phyloP scores from a whole-genome alignment of 805 yeast genomes.

The Metschnikowia picachoensis region DNA sequence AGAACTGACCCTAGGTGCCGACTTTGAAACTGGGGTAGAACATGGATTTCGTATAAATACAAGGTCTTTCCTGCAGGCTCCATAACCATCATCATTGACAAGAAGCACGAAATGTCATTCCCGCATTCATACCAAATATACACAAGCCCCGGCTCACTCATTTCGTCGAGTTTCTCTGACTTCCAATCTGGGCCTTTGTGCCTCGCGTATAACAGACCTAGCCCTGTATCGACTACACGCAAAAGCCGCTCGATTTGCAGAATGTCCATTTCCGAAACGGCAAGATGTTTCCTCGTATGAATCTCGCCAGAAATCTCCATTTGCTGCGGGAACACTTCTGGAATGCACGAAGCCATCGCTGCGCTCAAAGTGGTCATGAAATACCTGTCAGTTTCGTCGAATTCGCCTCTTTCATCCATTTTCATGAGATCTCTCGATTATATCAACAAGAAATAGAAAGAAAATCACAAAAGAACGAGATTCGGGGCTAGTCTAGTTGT shows the following conservation, averaged over 20 bases:
- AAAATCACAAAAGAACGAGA: neutral
- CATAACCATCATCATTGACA: conserved; percentile 43
- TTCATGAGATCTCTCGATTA: neutral
- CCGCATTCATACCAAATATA: conserved; percentile 32
- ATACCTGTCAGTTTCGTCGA: conserved; percentile 12
- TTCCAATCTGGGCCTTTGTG: conserved; percentile 41
- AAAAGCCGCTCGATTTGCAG: conserved; percentile 13
- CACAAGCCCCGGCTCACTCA: conserved; percentile 45
- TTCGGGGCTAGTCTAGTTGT: neutral
- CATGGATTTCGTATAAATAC: conserved; percentile 58
- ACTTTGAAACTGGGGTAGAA: conserved; percentile 32
- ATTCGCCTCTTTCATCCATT: neutral
- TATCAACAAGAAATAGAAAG: too few relatives aligned
- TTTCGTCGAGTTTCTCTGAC: conserved; percentile 39
- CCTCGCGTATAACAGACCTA: conserved; percentile 25
- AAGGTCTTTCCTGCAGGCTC: conserved; percentile 34
- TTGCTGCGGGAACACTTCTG: conserved; percentile 7
- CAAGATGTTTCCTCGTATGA: neutral
- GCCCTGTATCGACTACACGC: conserved; percentile 24
- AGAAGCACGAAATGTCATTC: conserved; percentile 32
- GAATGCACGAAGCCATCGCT: conserved; percentile 7
- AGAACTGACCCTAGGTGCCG: conserved; percentile 36
- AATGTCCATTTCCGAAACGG: conserved; percentile 1
- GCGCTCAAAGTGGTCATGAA: conserved; percentile 10
- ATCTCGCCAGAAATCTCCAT: neutral